Evolutionary conservation across 768 basidiomycete species (phyloP).

Genomic region (Cystofilobasidium macerans): DNA sequence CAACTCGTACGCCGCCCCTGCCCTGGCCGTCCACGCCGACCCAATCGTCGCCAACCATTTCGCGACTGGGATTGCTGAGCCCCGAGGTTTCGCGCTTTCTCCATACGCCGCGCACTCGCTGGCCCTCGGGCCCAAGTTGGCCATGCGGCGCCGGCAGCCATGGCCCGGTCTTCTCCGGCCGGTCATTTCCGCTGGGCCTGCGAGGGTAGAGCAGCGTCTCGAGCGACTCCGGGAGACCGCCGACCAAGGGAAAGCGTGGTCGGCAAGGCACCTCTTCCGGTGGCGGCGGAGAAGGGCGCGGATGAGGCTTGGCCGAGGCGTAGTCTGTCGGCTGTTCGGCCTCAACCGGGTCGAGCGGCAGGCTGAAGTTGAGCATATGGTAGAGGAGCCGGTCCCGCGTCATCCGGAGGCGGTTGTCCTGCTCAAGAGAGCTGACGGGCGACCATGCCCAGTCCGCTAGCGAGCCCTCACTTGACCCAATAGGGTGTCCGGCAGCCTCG

Average conservation of each 20-base stretch:
- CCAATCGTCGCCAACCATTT: slow-evolving; percentile 9
- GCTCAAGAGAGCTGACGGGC: slow-evolving; percentile 30
- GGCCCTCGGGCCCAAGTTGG: slow-evolving; percentile 65
- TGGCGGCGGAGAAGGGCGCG: not conserved
- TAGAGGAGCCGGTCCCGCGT: slow-evolving; percentile 88
- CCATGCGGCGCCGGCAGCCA: slow-evolving; percentile 74
- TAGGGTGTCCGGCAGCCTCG: not conserved
- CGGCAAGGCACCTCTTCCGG: too few relatives aligned
- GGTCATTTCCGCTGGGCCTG: slow-evolving; percentile 8
- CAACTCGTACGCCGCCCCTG: slow-evolving; percentile 48
- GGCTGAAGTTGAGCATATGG: slow-evolving; percentile 74
- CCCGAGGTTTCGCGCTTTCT: too few relatives aligned
- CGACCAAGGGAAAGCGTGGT: too few relatives aligned
- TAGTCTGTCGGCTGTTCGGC: not conserved
- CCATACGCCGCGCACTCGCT: slow-evolving; percentile 50
- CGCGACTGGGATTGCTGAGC: too few relatives aligned
- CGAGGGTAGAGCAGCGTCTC: slow-evolving; percentile 38
- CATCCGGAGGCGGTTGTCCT: slow-evolving; percentile 70
- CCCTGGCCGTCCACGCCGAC: slow-evolving; percentile 57
- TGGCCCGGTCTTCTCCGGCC: slow-evolving; percentile 51
- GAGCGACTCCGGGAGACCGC: too few relatives aligned
- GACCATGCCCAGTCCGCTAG: not conserved
- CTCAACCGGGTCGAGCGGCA: slow-evolving; percentile 37
- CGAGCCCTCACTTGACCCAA: not conserved
- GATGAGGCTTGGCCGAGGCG: not conserved